Percentiles rank a stretch among this genome's conserved stretches.
Evolutionary conservation across 192 early-diverging fungal genomes (phyloP).

Genomic region (Umbelopsis sp.): DNA sequence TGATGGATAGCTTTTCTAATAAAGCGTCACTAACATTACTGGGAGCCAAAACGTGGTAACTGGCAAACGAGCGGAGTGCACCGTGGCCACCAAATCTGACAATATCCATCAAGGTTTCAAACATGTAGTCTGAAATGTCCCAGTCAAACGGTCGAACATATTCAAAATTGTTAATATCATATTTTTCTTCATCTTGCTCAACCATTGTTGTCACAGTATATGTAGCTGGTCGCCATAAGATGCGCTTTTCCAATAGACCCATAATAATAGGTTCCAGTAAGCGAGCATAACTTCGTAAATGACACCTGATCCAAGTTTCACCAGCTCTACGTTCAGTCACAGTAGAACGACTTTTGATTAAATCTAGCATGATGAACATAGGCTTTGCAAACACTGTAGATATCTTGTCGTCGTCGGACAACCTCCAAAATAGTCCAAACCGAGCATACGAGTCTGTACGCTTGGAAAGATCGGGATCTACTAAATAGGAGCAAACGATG

Average conservation of each 20-base stretch:
- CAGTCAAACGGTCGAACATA: slow-evolving; percentile 66
- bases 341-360: slow-evolving; percentile 52
- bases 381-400: slow-evolving; percentile 64
- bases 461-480: slow-evolving; percentile 29
- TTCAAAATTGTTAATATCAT: slow-evolving; percentile 42
- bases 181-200: slow-evolving; percentile 30
- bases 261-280: slow-evolving; percentile 62
- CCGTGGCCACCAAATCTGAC: slow-evolving; percentile 56
- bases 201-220: slow-evolving; percentile 25
- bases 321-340: slow-evolving; percentile 59
- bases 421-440: slow-evolving; percentile 73
- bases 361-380: slow-evolving; percentile 80
- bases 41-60: background rate
- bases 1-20: background rate
- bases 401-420: slow-evolving; percentile 53
- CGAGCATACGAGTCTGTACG: slow-evolving; percentile 52
- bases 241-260: slow-evolving; percentile 48
- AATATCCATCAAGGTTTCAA: slow-evolving; percentile 54
- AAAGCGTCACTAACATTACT: background rate
- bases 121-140: slow-evolving; percentile 68
- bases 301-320: slow-evolving; percentile 71
- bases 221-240: slow-evolving; percentile 33
- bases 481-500: slow-evolving; percentile 53
- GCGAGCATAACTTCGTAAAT: slow-evolving; percentile 60
- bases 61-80: slow-evolving; percentile 37